Base-by-base conservation (phyloP, 2,329 filamentous ascomycete species). In the Trichoderma brevicompactum region DNA sequence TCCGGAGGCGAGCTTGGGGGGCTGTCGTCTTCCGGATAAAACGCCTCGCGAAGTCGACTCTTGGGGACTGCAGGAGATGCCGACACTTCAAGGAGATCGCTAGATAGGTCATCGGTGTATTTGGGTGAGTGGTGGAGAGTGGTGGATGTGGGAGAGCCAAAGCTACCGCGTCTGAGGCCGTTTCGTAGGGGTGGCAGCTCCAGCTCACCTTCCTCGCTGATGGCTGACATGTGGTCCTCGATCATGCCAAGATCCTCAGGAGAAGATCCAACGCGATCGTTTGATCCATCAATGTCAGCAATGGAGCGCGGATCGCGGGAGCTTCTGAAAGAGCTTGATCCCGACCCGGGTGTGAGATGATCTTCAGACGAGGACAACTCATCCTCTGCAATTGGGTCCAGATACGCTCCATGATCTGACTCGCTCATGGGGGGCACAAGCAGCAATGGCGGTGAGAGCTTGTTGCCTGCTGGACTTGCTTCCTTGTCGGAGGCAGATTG, bases 1-100 rank as follows among this genome's bases (percentile, higher is more conserved):
- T 73, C 70, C 0, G 81, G 81, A 5, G 83, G 83, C 5, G 83
- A 85, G 72, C 81, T 83, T 2, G 82, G 80, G 4, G 81, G 80
- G 66, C 81, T 84, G 17, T 78, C 74, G 46, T 77, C 74, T 46
- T 77, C 77, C 68, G 78, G 62, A 74, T 81, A 71, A 23, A 72
- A 67, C 12, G 74, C 69, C 64, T 78, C 72, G 9, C 71, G 75
- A 38, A 78, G 68, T 23, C 74, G 74, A 34, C 65, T 68, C 43
- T 67, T 72, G 40, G 70, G 70, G 7, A 76, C 62, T 43, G 70
- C 71, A 2, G 81, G 81, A 6, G 82, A 83, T 1, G 76, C 76
- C 7, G 81, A 83, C 0, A 79, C 72, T 52, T 83, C 82, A 0
- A 78, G 76, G 0, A 72, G 68, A 48, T 81, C 79, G 68, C 82